Evolutionary conservation across 768 basidiomycete species (phyloP), one percentile per base, ranked within the genome.

Genomic region (Flagelloscypha sp.): DNA sequence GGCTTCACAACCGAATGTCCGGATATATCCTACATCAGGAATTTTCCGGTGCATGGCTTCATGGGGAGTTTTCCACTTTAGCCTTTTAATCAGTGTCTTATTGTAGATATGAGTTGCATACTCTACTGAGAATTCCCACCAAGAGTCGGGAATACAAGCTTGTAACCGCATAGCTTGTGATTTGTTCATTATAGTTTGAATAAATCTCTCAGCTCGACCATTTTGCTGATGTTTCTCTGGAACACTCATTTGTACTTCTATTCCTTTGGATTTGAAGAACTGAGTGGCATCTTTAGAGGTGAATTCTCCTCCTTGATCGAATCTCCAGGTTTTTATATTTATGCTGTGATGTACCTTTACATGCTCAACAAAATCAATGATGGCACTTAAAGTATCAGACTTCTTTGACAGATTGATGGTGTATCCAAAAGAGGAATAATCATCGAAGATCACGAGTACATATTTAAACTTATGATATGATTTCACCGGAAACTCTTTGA

Each of bases 171-270:
- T 58, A 0, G 51, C 37, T 0, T 35, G 7, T 0, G 30, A 43
- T 2, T 55, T 21, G 21, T 57, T 44, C 0, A 49, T 16, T 0
- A 55, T 20, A 0, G 49, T 60, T 13, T 37, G n/a, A 32, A 60
- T 61, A 6, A 45, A 42, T 1, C 48, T 23, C 22, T 65, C 58
- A 0, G 57, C 61, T 1, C 55, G 23, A 1, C 59, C 48, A 29
- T 59, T 59, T 19, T 59, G 54, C 4, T 42, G 19, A 0, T 52
- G 52, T 4, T 45, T 44, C 7, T 55, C 45, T 0, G 48, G 48
- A 1, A 38, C 43, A 0, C 50, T 54, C 0, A 33, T 39, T 9
- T 56, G 46, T 0, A 46, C 10, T 7, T 48, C 32, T 9, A 59
- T 55, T 0, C 56, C 54, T 12, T 39, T 20, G 5, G 16, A 3